Percentiles rank a stretch among this genome's conserved stretches.
Conservation (phyloP, 176 grass and related monocot genomes). For the Avena insularis region DNA sequence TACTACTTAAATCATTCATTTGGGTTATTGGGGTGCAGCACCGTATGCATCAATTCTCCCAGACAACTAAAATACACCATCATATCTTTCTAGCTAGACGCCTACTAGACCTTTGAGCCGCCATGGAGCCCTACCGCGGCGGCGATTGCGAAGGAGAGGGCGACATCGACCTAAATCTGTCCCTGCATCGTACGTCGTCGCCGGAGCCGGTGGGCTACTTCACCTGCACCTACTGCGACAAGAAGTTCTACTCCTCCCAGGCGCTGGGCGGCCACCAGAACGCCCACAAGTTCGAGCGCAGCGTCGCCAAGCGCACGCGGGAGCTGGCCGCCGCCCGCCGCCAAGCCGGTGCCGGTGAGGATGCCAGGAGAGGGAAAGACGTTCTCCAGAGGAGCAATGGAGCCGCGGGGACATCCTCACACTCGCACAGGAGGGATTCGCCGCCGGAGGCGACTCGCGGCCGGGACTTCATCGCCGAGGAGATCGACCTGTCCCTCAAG, state of each 20-base stretch:
- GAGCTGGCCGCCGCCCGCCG: constrained; percentile 50
- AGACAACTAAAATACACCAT: constrained; percentile 10
- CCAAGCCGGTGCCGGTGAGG: constrained; percentile 21
- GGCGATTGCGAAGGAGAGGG: constrained; percentile 9
- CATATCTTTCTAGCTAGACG: background rate
- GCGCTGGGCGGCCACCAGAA: constrained; percentile 96
- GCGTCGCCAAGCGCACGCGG: constrained; percentile 60
- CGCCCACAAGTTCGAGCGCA: constrained; percentile 88
- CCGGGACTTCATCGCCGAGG: constrained; percentile 41
- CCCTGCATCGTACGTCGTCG: constrained; percentile 52
- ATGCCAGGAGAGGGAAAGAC: constrained; percentile 25
- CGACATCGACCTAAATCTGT: constrained; percentile 66
- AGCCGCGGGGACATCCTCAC: constrained; percentile 34
- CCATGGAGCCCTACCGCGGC: constrained; percentile 51
- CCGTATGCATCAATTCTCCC: constrained; percentile 28
- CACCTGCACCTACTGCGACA: constrained; percentile 82
- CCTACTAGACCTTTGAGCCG: background rate
- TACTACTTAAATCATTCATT: constrained; percentile 22
- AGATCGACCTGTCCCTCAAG: constrained; percentile 77
- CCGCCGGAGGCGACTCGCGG: constrained; percentile 18
- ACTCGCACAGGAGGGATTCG: constrained; percentile 15
- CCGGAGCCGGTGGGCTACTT: constrained; percentile 63
- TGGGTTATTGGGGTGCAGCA: constrained; percentile 11
- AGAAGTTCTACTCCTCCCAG: constrained; percentile 89
- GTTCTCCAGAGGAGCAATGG: constrained; percentile 13